Conservation (phyloP, 345 rosid species). For the Kandelia obovata region DNA sequence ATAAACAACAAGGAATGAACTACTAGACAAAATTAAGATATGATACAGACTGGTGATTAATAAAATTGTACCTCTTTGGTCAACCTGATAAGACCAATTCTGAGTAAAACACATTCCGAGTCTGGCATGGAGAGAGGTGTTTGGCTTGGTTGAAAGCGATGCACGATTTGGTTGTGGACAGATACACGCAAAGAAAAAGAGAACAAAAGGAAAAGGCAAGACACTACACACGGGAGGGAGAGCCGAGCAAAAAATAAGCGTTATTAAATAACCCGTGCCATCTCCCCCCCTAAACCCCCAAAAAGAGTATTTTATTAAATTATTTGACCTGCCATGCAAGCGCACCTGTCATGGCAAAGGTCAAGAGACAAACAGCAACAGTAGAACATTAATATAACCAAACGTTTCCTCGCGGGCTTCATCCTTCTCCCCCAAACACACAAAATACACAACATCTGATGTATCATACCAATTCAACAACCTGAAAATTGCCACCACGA, state of each 20-base stretch:
- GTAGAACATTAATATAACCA: not conserved
- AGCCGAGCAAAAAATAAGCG: conserved; percentile 31
- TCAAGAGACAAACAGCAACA: not conserved
- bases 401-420: not conserved
- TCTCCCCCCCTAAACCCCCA: conserved; percentile 29
- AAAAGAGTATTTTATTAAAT: conserved; percentile 18
- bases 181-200: not conserved
- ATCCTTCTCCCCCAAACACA: not conserved
- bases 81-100: too few relatives aligned
- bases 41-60: too few relatives aligned
- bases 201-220: too few relatives aligned
- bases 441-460: too few relatives aligned
- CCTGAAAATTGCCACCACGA: too few relatives aligned
- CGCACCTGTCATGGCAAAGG: conserved; percentile 43
- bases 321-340: conserved; percentile 40
- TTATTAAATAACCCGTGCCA: conserved; percentile 31
- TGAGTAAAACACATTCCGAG: too few relatives aligned
- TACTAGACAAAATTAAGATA: too few relatives aligned
- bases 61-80: not conserved
- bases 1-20: too few relatives aligned
- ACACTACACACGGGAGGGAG: conserved; percentile 27
- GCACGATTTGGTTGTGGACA: not conserved
- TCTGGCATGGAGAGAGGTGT: not conserved
- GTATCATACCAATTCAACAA: too few relatives aligned
- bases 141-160: not conserved